Evolutionary conservation across 306 rosid species (phyloP).

Genomic region (Prunus kanzakura): DNA sequence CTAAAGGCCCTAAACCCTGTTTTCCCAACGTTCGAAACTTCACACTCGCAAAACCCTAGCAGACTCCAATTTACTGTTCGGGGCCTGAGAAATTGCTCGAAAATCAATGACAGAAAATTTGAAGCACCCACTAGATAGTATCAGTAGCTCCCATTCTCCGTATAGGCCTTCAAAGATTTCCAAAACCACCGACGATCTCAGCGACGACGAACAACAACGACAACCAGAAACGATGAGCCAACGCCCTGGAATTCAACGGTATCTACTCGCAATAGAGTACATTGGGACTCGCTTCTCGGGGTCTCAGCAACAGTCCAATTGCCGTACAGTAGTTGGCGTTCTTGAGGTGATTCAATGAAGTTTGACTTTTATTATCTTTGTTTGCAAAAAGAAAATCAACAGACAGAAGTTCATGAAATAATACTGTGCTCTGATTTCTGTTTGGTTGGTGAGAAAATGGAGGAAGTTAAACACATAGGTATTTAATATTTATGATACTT

Average conservation of each 20-base stretch:
- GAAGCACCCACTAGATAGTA: conserved; percentile 39
- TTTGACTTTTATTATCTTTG: background rate
- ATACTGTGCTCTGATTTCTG: too few species aligned
- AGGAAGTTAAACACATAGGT: too few species aligned
- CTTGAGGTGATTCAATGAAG: conserved; percentile 52
- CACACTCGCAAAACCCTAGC: background rate
- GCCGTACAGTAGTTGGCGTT: conserved; percentile 82
- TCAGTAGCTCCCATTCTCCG: conserved; percentile 20
- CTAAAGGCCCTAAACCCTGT: background rate
- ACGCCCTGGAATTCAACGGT: conserved; percentile 59
- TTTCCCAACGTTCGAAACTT: background rate
- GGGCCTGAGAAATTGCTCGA: background rate
- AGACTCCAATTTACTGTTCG: background rate
- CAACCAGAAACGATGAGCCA: conserved; percentile 36
- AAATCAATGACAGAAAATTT: conserved; percentile 44
- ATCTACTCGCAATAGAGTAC: conserved; percentile 78
- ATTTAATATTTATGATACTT: too few species aligned
- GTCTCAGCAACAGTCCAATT: conserved; percentile 75
- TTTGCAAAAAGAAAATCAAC: too few species aligned
- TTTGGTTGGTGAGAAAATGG: too few species aligned
- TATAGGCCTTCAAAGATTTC: conserved; percentile 54
- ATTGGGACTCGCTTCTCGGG: conserved; percentile 86
- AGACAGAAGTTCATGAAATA: too few species aligned
- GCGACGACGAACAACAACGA: conserved; percentile 13
- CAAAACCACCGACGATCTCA: conserved; percentile 27